Percentiles rank a stretch among this genome's conserved stretches.
Evolutionary conservation across 805 yeast species (phyloP).

Genomic region (Candida sonorensis): DNA sequence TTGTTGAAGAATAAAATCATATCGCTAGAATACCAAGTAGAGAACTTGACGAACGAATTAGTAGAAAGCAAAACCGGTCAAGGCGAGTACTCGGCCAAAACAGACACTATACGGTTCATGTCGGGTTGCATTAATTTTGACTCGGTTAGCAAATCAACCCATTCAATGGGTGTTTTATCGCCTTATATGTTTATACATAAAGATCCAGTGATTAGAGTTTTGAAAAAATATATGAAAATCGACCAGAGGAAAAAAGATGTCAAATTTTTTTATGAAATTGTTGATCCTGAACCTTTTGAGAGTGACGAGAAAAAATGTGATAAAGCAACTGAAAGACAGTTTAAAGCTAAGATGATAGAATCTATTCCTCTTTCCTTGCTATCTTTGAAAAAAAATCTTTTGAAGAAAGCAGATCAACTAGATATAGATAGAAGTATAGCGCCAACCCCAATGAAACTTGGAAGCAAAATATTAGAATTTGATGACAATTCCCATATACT

Average conservation of each 20-base stretch:
- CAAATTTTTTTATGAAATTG: conserved; percentile 5
- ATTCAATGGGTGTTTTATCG: conserved; percentile 7
- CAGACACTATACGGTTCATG: no score
- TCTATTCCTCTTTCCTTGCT: conserved; percentile 2
- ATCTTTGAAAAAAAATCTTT: neutral
- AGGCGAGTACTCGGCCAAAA: no score
- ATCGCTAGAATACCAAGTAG: no score
- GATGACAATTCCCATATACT: conserved; percentile 18
- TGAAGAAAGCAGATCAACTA: conserved; percentile 1
- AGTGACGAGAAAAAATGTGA: conserved; percentile 2
- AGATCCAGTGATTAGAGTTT: conserved; percentile 10
- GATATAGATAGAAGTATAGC: conserved; percentile 3
- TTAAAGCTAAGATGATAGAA: conserved; percentile 9
- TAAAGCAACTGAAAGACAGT: conserved; percentile 5
- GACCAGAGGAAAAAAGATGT: conserved; percentile 2
- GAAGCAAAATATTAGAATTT: conserved; percentile 21
- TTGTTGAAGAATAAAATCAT: no score
- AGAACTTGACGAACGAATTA: no score
- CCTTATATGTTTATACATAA: conserved; percentile 3
- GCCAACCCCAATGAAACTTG: conserved; percentile 9
- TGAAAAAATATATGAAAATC: conserved; percentile 1
- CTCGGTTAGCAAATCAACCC: conserved; percentile 1
- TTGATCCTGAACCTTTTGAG: conserved; percentile 10
- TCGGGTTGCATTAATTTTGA: conserved; percentile 3
- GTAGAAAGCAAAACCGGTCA: no score